phyloP scores from a whole-genome alignment of 2,329 filamentous ascomycete species.

The Leptographium galeiforme region DNA sequence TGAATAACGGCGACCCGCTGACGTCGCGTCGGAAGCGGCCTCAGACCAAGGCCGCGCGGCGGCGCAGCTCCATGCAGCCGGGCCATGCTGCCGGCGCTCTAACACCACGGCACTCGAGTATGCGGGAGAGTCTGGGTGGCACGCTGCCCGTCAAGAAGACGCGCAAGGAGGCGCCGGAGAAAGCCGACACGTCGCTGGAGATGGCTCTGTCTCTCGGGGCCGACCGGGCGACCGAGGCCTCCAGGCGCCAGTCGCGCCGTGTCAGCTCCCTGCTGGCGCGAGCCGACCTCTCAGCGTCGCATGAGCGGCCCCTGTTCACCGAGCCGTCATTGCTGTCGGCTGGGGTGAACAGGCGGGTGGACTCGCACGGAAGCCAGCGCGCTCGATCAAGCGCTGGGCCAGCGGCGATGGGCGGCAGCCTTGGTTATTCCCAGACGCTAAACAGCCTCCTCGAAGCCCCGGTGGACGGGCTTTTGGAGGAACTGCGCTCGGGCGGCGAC shows the following conservation, averaged over 20 bases:
- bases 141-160: constrained; percentile 38
- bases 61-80: constrained; percentile 53
- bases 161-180: constrained; percentile 37
- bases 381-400: constrained; percentile 43
- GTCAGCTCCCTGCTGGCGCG: constrained; percentile 86
- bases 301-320: constrained; percentile 67
- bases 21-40: constrained; percentile 31
- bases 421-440: constrained; percentile 30
- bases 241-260: constrained; percentile 53
- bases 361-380: constrained; percentile 60
- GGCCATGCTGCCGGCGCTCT: constrained; percentile 59
- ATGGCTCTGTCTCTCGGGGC: constrained; percentile 60
- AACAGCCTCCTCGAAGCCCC: constrained; percentile 56
- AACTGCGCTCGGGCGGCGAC: constrained; percentile 46
- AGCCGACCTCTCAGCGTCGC: constrained; percentile 73
- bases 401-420: constrained; percentile 20
- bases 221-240: constrained; percentile 41
- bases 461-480: constrained; percentile 56
- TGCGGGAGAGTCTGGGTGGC: constrained; percentile 65
- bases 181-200: constrained; percentile 31
- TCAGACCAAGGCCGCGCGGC: constrained; percentile 32
- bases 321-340: constrained; percentile 40
- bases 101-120: constrained; percentile 58
- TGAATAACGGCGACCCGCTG: constrained; percentile 51
- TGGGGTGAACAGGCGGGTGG: constrained; percentile 43